Percentiles rank a stretch among this genome's conserved stretches.
phyloP scores from a whole-genome alignment of 2,329 filamentous ascomycete genomes.

The Sporothrix inflata region DNA sequence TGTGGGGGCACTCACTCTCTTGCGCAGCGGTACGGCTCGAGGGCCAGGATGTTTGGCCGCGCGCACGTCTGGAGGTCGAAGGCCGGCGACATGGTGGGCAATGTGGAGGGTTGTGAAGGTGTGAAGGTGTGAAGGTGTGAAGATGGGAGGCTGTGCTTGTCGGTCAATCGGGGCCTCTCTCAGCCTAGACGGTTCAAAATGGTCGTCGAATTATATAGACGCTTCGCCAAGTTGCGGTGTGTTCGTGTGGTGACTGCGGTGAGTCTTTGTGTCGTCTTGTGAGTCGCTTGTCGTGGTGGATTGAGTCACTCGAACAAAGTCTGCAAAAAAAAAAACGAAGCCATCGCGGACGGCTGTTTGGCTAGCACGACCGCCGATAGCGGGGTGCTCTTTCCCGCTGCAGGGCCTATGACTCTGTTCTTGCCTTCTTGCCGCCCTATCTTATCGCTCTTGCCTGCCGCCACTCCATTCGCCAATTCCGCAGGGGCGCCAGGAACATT shows the following conservation, averaged over 20 bases:
- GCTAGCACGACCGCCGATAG: conserved; percentile 25
- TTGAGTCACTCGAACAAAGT: conserved; percentile 19
- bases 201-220: background rate
- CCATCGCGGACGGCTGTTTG: background rate
- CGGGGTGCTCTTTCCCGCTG: conserved; percentile 25
- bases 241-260: background rate
- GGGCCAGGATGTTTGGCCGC: conserved; percentile 73
- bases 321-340: conserved; percentile 11
- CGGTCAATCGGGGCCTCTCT: background rate
- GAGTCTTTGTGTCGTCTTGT: conserved; percentile 7
- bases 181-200: background rate
- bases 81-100: conserved; percentile 54
- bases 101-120: background rate
- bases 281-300: conserved; percentile 6
- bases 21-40: conserved; percentile 80
- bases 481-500: background rate
- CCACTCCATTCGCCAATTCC: conserved; percentile 9
- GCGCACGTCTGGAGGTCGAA: conserved; percentile 77
- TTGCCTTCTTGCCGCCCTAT: conserved; percentile 2
- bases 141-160: background rate
- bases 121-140: background rate
- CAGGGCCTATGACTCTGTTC: conserved; percentile 14
- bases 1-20: conserved; percentile 66
- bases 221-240: background rate
- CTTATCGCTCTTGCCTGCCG: conserved; percentile 16